phyloP scores from a whole-genome alignment of 345 rosid species.

The Salix viminalis region DNA sequence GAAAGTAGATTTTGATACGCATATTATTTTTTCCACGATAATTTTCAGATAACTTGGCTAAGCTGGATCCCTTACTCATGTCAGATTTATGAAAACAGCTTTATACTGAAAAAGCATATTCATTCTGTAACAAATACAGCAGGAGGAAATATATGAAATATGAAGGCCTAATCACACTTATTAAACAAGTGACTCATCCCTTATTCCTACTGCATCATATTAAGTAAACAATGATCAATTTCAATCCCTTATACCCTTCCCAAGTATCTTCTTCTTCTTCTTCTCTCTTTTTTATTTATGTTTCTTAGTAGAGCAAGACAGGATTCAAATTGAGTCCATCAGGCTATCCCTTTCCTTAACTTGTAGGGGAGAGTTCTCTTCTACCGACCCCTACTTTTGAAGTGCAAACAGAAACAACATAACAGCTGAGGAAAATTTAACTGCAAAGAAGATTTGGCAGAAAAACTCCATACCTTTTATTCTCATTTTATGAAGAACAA shows the following conservation, averaged over 20 bases:
- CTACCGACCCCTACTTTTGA: not conserved
- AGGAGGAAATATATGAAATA: no score
- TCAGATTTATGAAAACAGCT: no score
- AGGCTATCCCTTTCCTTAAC: not conserved
- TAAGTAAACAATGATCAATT: no score
- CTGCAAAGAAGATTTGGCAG: not conserved
- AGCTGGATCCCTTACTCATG: not conserved
- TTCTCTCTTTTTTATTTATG: not conserved
- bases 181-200: no score
- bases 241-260: not conserved
- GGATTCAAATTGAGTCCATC: not conserved
- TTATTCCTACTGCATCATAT: no score
- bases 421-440: not conserved
- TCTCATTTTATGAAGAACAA: conserved; percentile 43
- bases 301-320: not conserved
- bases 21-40: no score
- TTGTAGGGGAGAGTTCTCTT: not conserved
- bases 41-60: no score
- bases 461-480: conserved; percentile 24
- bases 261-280: not conserved
- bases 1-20: no score
- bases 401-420: not conserved
- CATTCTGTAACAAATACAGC: no score
- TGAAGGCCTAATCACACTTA: no score
- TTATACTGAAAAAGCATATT: no score